phyloP scores from a whole-genome alignment of 768 basidiomycete species.

The Amyloporia xantha region DNA sequence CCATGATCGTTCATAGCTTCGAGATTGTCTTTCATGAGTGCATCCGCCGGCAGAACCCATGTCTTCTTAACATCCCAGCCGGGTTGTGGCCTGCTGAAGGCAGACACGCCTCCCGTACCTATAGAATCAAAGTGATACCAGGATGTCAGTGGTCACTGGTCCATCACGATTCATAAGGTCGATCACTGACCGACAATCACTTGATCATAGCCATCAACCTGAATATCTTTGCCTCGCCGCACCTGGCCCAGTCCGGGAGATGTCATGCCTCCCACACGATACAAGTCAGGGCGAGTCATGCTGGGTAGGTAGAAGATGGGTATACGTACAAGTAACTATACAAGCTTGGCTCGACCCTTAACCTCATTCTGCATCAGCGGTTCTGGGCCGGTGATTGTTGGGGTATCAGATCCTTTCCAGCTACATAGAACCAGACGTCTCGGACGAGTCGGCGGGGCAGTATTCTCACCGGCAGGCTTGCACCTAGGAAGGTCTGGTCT shows the following conservation, averaged over 20 bases:
- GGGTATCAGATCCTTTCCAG: no score
- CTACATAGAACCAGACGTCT: no score
- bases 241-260: background rate
- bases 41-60: background rate
- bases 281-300: background rate
- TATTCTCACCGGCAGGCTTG: no score
- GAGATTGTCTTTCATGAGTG: background rate
- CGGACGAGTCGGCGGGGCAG: no score
- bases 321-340: no score
- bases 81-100: background rate
- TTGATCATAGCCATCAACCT: background rate
- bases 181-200: background rate
- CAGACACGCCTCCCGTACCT: background rate
- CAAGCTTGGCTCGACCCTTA: no score
- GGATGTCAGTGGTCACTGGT: background rate
- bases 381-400: no score
- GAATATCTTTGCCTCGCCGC: background rate
- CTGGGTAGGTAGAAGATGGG: background rate
- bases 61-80: background rate
- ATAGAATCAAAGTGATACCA: background rate
- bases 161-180: no score
- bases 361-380: no score
- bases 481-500: no score
- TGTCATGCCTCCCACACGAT: background rate
- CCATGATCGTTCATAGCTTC: background rate